These are phyloP conservation scores for Didymosphaeria variabile DNA, from an alignment of 2,329 filamentous ascomycete species.

Conservation along the genomic window DNA sequence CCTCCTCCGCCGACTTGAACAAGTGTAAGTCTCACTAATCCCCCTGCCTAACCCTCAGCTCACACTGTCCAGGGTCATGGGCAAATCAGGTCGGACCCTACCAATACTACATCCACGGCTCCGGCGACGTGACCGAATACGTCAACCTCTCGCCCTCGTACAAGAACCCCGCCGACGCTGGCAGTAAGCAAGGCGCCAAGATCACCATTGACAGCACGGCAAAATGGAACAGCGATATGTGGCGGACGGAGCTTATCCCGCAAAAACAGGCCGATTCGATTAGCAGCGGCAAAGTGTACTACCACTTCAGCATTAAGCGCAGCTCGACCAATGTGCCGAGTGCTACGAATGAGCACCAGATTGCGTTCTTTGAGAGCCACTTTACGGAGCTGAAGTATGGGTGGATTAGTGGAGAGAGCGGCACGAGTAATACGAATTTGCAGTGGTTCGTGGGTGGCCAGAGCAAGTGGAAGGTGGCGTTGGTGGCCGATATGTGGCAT, in stretches of 20 bases:
- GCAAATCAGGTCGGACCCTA: slow-evolving; percentile 74
- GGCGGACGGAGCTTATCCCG: slow-evolving; percentile 77
- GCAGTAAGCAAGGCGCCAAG: slow-evolving; percentile 71
- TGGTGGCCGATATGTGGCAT: slow-evolving; percentile 73
- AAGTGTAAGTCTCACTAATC: slow-evolving; percentile 51
- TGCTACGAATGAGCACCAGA: slow-evolving; percentile 72
- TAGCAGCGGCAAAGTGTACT: slow-evolving; percentile 72
- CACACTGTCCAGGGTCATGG: slow-evolving; percentile 63
- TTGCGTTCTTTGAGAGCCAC: slow-evolving; percentile 72
- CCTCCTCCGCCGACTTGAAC: slow-evolving; percentile 63
- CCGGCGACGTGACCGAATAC: slow-evolving; percentile 64
- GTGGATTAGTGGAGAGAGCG: slow-evolving; percentile 61
- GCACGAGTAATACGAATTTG: slow-evolving; percentile 63
- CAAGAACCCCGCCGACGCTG: slow-evolving; percentile 72
- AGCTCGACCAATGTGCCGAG: slow-evolving; percentile 67
- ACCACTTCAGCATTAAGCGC: slow-evolving; percentile 75
- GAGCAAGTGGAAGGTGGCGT: slow-evolving; percentile 70
- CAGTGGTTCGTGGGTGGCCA: slow-evolving; percentile 71
- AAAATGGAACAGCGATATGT: slow-evolving; percentile 80
- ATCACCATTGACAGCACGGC: slow-evolving; percentile 71
- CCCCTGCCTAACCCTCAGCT: slow-evolving; percentile 3
- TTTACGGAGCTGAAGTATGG: slow-evolving; percentile 80
- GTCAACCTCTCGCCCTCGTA: slow-evolving; percentile 67
- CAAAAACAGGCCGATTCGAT: slow-evolving; percentile 73
- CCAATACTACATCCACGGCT: slow-evolving; percentile 80